Evolutionary conservation across 139 green algal genomes (phyloP), one percentile per base, ranked within the genome.

Genomic region (Tetraselmis striata): DNA sequence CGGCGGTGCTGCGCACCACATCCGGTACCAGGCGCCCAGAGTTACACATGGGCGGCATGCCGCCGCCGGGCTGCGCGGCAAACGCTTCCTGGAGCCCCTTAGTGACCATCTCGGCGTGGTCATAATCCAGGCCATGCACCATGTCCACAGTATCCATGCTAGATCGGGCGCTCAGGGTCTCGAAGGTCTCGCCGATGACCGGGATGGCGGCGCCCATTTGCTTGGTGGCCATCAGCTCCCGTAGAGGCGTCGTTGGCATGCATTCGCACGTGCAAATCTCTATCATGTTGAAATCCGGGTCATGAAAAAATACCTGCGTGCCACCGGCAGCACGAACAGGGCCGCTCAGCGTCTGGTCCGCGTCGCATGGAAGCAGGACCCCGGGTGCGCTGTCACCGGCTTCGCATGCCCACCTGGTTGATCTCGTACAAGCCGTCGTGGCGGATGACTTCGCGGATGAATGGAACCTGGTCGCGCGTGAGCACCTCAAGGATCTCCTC

Each of bases 201-300:
- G 45, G 45, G 18, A 67, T 67, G 45, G 5, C 45, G 45, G 45
- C 45, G 45, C 45, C 45, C 11, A 67, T 5, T 18, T 67, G 5
- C 45, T 67, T 67, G 18, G 45, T 18, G 45, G 45, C 18, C 45
- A 67, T 67, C 45, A 67, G 45, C 45, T 67, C 45, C 5, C 45
- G 45, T 18, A 79, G 76, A 5, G 76, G 76, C 5, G 76, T 79
- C 11, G 29, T 31, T 5, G 76, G 76, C 76, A 79, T 31, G 76
- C 76, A 79, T 18, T 79, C 76, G 29, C 76, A 79, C 76, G 76
- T 79, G 76, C 76, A 79, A 31, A 79, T 31, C 76, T 79, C 76
- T 24, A 79, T 79, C 76, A 79, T 79, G 76, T 79, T 79, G 76
- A 5, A 18, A 79, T 79, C 76, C 5, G 76, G 76, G 76, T 79